Base-by-base conservation (phyloP, 2,329 filamentous ascomycete species). In the Scedosporium aurantiacum region DNA sequence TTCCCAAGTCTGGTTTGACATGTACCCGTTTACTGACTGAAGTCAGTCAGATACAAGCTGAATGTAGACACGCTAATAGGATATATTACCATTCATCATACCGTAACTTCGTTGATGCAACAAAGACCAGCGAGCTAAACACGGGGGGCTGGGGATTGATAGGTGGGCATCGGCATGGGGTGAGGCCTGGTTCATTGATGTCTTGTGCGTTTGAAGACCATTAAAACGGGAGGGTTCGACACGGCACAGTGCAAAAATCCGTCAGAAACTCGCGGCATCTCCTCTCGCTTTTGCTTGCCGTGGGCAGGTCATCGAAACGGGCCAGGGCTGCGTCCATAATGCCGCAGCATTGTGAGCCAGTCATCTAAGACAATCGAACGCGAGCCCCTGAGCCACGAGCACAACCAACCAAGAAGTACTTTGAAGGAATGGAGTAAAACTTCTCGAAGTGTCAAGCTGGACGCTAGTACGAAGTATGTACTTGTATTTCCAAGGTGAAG, bases 251-350 rank as follows among this genome's bases (percentile, higher is more conserved):
- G 56, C 32, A n/a, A 14, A 37, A 10, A 14, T 2, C 5, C 45
- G 56, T 58, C 56, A 58, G 56, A 58, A 32, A 58, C n/a, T 27
- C 28, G 27, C 56, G 56, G 56, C 56, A 43, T 10, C 18, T 54
- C 50, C 16, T 23, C 23, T 54, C 50, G 50, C 14, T 54, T 27
- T 23, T 28, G 50, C 50, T 54, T 37, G 32, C 18, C 50, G 23
- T 18, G 23, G 23, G 18, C 50, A 18, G 50, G 12, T 54, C 23
- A 21, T 54, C 50, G 50, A 54, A 54, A 54, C 23, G 50, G 23
- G 50, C 6, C 50, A 54, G 18, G 50, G 50, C 21, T 47, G 32
- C 32, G 32, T 37, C 32, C 32, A 37, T 37, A 37, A 37, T 37
- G 32, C 32, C 32, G 32, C 32, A 37, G 50, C 50, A 54, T 54